phyloP scores from a whole-genome alignment of 192 early-diverging fungal species.

The Rhizoclosmatium globosum region DNA sequence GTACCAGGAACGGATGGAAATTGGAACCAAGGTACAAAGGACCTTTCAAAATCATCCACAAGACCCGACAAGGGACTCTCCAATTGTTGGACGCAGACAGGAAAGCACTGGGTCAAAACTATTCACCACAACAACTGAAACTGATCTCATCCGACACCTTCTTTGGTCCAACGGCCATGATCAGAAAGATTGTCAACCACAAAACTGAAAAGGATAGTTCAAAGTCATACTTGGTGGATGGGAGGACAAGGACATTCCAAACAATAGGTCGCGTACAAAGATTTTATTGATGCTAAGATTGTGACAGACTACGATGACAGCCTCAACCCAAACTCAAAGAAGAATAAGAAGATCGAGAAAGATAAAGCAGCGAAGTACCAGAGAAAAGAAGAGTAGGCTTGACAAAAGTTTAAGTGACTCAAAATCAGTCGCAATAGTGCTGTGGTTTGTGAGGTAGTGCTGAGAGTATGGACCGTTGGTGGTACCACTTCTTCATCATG shows the following conservation, averaged over 20 bases:
- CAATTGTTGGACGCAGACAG: slow-evolving; percentile 36
- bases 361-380: too few species aligned
- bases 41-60: slow-evolving; percentile 34
- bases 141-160: slow-evolving; percentile 27
- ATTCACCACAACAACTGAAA: slow-evolving; percentile 32
- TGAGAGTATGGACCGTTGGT: too few species aligned
- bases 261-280: slow-evolving; percentile 2
- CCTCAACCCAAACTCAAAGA: background rate
- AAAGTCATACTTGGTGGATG: background rate
- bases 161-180: slow-evolving; percentile 14
- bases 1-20: background rate
- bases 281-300: background rate
- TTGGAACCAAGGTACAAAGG: slow-evolving; percentile 29
- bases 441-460: too few species aligned
- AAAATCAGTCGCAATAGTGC: too few species aligned
- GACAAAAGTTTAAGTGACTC: too few species aligned
- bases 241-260: background rate
- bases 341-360: too few species aligned
- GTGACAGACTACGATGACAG: background rate
- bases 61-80: slow-evolving; percentile 31
- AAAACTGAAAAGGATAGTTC: background rate
- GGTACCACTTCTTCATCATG: too few species aligned
- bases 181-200: slow-evolving; percentile 31
- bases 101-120: slow-evolving; percentile 27
- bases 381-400: too few species aligned